Evolutionary conservation across 192 early-diverging fungal genomes (phyloP).

Genomic region (Coemansia nantahalensis): DNA sequence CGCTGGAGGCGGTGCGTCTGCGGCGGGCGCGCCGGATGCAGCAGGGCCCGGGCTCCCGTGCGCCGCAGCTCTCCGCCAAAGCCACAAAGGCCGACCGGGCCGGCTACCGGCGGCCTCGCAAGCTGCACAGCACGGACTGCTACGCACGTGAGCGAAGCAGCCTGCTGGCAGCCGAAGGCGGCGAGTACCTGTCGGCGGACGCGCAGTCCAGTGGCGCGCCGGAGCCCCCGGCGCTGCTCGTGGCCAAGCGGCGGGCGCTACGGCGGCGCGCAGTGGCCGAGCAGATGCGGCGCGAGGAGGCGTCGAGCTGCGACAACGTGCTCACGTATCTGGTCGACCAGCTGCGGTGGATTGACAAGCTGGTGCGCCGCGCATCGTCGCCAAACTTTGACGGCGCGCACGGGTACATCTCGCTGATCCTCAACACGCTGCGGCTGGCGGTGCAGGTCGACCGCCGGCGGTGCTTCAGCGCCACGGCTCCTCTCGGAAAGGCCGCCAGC

Average conservation of each 20-base stretch:
- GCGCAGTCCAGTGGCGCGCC: neutral
- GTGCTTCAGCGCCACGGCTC: neutral
- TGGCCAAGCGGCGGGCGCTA: slow-evolving; percentile 22
- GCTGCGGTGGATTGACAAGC: slow-evolving; percentile 43
- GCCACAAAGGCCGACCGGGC: neutral
- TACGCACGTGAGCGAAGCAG: neutral
- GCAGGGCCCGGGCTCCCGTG: neutral
- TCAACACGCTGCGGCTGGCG: slow-evolving; percentile 50
- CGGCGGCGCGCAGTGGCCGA: slow-evolving; percentile 38
- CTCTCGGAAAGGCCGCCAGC: neutral
- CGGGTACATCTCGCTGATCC: slow-evolving; percentile 47
- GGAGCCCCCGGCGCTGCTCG: slow-evolving; percentile 7
- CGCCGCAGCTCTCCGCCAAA: neutral
- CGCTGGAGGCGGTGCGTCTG: slow-evolving; percentile 41
- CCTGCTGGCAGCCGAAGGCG: neutral
- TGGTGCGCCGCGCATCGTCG: slow-evolving; percentile 34
- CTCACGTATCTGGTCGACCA: slow-evolving; percentile 50
- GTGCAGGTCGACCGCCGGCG: slow-evolving; percentile 43
- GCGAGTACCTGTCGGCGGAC: slow-evolving; percentile 9
- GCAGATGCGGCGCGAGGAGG: slow-evolving; percentile 41
- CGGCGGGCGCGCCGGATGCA: slow-evolving; percentile 23
- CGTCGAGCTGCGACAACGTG: slow-evolving; percentile 48
- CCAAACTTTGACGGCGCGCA: slow-evolving; percentile 48
- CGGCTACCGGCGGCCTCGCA: neutral
- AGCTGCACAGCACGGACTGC: neutral